Base-by-base conservation (phyloP, 345 rosid species). In the Syzygium aqueum region DNA sequence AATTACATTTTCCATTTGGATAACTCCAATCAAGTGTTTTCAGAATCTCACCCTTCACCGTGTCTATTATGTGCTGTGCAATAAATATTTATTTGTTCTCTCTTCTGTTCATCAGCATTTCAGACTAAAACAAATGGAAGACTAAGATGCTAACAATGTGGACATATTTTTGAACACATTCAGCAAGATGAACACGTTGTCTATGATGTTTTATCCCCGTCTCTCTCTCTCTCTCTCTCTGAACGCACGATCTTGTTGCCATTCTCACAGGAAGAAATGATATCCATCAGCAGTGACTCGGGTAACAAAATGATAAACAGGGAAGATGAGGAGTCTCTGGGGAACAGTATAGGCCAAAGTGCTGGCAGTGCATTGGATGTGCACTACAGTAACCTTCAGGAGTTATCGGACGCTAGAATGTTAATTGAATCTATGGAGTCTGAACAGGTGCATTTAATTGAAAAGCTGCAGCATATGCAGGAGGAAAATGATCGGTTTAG, bases 231-330 rank as follows among this genome's bases (percentile, higher is more conserved):
- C 86, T 85, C 86, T 84, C 28, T 67, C 43, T 56, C 33, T 54
- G 14, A 83, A 51, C 57, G 63, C 52, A 28, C 86, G 33, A 85
- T 65, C 82, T 53, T 40, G 46, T 90, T 77, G 87, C 73, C 23
- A 77, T 53, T 65, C 87, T 90, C 88, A 87, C 94, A 96, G 99
- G 91, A 89, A 67, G 94, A 93, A 88, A 90, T 89, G 53, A 67
- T 89, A 90, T 92, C 95, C 50, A 86, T 85, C 85, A 89, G 85
- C 80, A 90, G 91, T 89, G 94, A 91, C 88, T 89, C 85, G 51
- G 90, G 67, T 86, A 95, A 92, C 86, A 93, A 92, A 86, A 84
- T 85, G 86, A 87, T 89, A 86, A 88, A 89, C 85, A 53, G 54
- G 86, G 91, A 89, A 87, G 91, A 90, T 88, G 90, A 89, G 77